These are phyloP conservation scores for Parafenestella ontariensis DNA, from an alignment of 2,329 filamentous ascomycete species.

Conservation along the genomic window DNA sequence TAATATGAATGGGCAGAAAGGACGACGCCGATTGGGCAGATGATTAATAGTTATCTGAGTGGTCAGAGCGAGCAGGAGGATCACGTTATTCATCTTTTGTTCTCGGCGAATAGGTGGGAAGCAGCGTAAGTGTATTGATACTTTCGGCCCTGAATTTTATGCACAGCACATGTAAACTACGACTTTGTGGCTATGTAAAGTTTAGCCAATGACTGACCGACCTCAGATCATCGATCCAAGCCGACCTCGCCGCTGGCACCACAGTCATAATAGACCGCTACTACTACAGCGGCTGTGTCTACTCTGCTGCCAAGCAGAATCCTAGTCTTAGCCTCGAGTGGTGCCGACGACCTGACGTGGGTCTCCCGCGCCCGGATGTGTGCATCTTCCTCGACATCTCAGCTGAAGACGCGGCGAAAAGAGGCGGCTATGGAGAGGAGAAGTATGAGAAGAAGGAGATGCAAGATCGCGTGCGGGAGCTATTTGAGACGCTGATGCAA, in stretches of 20 bases:
- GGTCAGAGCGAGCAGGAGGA: slow-evolving; percentile 78
- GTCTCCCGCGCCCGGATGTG: slow-evolving; percentile 84
- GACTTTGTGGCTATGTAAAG: neutral
- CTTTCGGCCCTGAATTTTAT: neutral
- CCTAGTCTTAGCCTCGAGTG: slow-evolving; percentile 73
- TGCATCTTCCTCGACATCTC: slow-evolving; percentile 87
- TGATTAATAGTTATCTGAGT: slow-evolving; percentile 85
- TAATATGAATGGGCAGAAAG: slow-evolving; percentile 65
- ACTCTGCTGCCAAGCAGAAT: slow-evolving; percentile 86
- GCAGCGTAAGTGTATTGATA: slow-evolving; percentile 45
- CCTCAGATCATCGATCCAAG: slow-evolving; percentile 44
- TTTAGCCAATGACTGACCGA: slow-evolving; percentile 2
- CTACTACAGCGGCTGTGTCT: slow-evolving; percentile 93
- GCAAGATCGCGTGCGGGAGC: slow-evolving; percentile 77
- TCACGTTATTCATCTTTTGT: slow-evolving; percentile 87
- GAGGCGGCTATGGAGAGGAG: slow-evolving; percentile 90
- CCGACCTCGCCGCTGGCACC: slow-evolving; percentile 66
- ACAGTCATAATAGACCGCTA: slow-evolving; percentile 91
- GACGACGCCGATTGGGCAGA: slow-evolving; percentile 81
- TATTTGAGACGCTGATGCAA: slow-evolving; percentile 68
- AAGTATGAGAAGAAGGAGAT: slow-evolving; percentile 85
- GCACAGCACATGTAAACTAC: neutral
- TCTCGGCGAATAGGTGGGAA: slow-evolving; percentile 93
- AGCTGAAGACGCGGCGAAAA: slow-evolving; percentile 71
- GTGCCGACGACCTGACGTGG: slow-evolving; percentile 84